phyloP scores from a whole-genome alignment of 495 filamentous ascomycete genomes.

The Penicillium pancosmium region DNA sequence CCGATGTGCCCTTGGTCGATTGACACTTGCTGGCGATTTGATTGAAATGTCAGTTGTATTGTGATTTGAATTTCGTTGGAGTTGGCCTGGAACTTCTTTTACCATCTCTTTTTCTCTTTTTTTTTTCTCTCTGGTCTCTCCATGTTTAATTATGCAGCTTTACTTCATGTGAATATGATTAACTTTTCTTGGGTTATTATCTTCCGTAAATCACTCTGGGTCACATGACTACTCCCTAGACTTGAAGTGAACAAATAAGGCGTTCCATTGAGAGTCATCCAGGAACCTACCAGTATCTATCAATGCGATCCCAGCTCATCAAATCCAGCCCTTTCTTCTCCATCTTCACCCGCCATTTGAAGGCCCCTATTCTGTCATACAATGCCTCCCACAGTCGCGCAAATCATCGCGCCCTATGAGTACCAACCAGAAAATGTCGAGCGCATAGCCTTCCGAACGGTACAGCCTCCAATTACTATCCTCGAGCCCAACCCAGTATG shows the following conservation, averaged over 20 bases:
- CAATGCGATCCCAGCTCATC: no score
- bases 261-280: no score
- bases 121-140: background rate
- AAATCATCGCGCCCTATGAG: conserved; percentile 16
- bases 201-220: background rate
- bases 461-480: conserved; percentile 31
- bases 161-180: conserved; percentile 18
- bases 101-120: background rate
- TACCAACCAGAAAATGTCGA: conserved; percentile 15
- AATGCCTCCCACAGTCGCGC: conserved; percentile 16
- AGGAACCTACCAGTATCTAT: no score
- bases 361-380: background rate
- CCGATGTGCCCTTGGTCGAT: conserved; percentile 6
- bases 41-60: background rate
- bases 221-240: no score
- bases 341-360: no score
- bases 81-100: background rate
- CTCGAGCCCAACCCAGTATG: conserved; percentile 45
- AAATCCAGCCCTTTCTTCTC: no score
- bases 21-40: conserved; percentile 1
- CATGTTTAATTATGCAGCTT: conserved; percentile 12
- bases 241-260: no score
- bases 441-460: conserved; percentile 11
- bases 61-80: background rate
- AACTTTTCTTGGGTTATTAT: background rate